A percentile compares a stretch with the other conserved stretches of the same genome.
Conservation (phyloP, 805 yeast genomes). For the Candida rishiriensis region DNA sequence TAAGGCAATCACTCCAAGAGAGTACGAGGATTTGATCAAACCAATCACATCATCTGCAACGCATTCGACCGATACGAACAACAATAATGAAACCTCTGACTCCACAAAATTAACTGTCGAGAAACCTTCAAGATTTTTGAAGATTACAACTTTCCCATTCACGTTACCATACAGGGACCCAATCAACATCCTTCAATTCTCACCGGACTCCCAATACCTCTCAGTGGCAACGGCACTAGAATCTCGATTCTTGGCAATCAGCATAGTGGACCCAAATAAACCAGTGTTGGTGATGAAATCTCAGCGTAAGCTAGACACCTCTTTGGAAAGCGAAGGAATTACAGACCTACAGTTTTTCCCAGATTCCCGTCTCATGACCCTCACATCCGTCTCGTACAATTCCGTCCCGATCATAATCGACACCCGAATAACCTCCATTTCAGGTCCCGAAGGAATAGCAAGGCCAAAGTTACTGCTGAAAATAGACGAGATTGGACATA, state of each 20-base stretch:
- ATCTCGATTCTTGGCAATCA: slow-evolving; percentile 72
- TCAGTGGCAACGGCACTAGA: slow-evolving; percentile 77
- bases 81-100: not conserved
- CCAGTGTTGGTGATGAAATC: slow-evolving; percentile 70
- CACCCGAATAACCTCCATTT: slow-evolving; percentile 47
- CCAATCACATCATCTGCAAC: slow-evolving; percentile 11
- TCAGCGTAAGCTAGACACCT: slow-evolving; percentile 54
- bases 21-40: slow-evolving; percentile 13
- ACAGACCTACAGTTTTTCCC: slow-evolving; percentile 77
- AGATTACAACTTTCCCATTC: slow-evolving; percentile 33
- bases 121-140: slow-evolving; percentile 3
- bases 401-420: slow-evolving; percentile 67
- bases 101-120: no score
- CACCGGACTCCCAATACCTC: slow-evolving; percentile 63
- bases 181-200: slow-evolving; percentile 66
- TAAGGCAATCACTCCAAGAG: slow-evolving; percentile 5
- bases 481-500: slow-evolving; percentile 76
- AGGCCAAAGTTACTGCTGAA: slow-evolving; percentile 59
- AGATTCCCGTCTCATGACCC: slow-evolving; percentile 49
- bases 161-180: slow-evolving; percentile 88
- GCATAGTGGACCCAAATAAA: slow-evolving; percentile 55
- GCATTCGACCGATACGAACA: slow-evolving; percentile 3
- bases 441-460: slow-evolving; percentile 39
- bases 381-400: slow-evolving; percentile 56
- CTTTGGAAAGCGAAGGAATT: slow-evolving; percentile 82